A percentile compares a stretch with the other conserved stretches of the same genome.
phyloP scores from a whole-genome alignment of 352 stramenopile species.

The Phytophthora europaea region DNA sequence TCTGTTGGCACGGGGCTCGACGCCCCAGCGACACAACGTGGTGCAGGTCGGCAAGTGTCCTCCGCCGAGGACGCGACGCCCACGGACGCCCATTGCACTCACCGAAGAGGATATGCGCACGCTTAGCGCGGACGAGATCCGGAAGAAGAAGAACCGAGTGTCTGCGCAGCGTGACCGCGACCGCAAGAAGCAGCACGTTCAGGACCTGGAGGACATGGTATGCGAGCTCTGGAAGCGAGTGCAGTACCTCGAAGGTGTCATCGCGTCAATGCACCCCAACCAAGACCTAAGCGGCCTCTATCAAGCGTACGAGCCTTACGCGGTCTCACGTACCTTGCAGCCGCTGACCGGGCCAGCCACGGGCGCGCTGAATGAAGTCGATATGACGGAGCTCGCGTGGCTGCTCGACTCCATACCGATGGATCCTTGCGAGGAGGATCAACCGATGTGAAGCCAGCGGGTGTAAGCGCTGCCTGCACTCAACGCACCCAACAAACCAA shows the following conservation, averaged over 20 bases:
- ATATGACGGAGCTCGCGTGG: slow-evolving; percentile 45
- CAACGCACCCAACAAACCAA: neutral
- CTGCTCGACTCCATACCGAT: slow-evolving; percentile 43
- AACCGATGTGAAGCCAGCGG: slow-evolving; percentile 21
- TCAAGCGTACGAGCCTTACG: slow-evolving; percentile 46
- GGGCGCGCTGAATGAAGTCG: slow-evolving; percentile 26
- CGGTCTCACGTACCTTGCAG: slow-evolving; percentile 23
- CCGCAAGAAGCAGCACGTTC: slow-evolving; percentile 65
- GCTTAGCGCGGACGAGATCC: slow-evolving; percentile 59
- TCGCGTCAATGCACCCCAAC: slow-evolving; percentile 49
- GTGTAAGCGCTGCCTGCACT: neutral
- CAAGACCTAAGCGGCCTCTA: slow-evolving; percentile 51
- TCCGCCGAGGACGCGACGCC: slow-evolving; percentile 42
- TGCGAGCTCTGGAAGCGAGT: slow-evolving; percentile 67
- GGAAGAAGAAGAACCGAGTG: slow-evolving; percentile 78
- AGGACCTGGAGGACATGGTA: slow-evolving; percentile 66
- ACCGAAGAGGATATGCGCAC: slow-evolving; percentile 54
- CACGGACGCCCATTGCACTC: slow-evolving; percentile 56
- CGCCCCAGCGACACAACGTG: slow-evolving; percentile 26
- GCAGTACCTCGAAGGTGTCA: slow-evolving; percentile 65
- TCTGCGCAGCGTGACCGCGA: slow-evolving; percentile 66
- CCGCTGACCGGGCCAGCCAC: slow-evolving; percentile 18
- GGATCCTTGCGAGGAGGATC: slow-evolving; percentile 25
- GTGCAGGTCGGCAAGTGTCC: slow-evolving; percentile 43
- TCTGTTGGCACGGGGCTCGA: slow-evolving; percentile 34